phyloP scores from a whole-genome alignment of 257 asterid genomes.

The Datura wrightii region DNA sequence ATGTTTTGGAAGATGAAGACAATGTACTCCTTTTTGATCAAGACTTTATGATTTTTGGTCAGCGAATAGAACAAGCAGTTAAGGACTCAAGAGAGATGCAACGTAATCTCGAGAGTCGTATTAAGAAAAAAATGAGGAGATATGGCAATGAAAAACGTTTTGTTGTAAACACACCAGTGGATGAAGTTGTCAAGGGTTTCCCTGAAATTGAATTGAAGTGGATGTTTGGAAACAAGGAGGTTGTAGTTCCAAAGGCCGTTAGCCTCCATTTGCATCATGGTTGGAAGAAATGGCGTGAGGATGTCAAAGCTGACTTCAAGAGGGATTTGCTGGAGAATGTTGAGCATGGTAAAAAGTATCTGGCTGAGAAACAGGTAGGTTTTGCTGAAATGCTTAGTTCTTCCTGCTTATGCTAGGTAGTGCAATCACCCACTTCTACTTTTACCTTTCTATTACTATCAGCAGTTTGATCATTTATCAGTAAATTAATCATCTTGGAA shows the following conservation, averaged over 20 bases:
- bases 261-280: slow-evolving; percentile 69
- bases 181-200: slow-evolving; percentile 87
- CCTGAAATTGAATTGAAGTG: slow-evolving; percentile 92
- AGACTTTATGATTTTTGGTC: slow-evolving; percentile 63
- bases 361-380: slow-evolving; percentile 90
- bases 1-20: slow-evolving; percentile 61
- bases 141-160: slow-evolving; percentile 76
- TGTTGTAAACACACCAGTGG: slow-evolving; percentile 71
- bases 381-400: slow-evolving; percentile 22
- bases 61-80: slow-evolving; percentile 67
- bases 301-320: slow-evolving; percentile 66
- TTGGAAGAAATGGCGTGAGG: slow-evolving; percentile 97
- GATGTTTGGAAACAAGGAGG: slow-evolving; percentile 90
- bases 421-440: slow-evolving; percentile 21
- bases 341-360: slow-evolving; percentile 82
- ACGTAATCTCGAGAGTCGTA: slow-evolving; percentile 64
- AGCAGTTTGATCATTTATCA: not conserved
- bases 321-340: slow-evolving; percentile 67
- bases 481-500: not conserved
- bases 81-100: slow-evolving; percentile 77
- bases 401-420: slow-evolving; percentile 21
- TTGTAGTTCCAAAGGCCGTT: slow-evolving; percentile 74
- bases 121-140: slow-evolving; percentile 71
- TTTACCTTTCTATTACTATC: slow-evolving; percentile 24
- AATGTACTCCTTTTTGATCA: slow-evolving; percentile 47